Evolutionary conservation across 768 basidiomycete species (phyloP).

Genomic region (Tulasnella sp.): DNA sequence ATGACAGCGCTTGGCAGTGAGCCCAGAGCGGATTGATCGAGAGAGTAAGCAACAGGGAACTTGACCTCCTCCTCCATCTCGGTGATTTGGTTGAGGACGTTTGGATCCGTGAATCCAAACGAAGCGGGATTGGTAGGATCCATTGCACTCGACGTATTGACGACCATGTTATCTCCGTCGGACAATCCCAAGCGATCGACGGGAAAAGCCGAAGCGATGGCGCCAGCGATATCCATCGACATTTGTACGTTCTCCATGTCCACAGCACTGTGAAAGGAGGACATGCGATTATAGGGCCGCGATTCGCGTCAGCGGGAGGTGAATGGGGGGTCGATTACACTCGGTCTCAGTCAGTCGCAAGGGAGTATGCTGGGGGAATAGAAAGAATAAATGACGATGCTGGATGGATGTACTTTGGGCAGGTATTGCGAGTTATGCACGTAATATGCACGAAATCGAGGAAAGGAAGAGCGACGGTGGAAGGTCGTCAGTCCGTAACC

Average conservation of each 20-base stretch:
- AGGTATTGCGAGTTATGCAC: too few species aligned
- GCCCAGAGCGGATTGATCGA: background rate
- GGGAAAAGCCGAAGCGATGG: background rate
- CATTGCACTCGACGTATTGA: background rate
- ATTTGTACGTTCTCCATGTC: slow-evolving; percentile 10
- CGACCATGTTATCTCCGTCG: slow-evolving; percentile 3
- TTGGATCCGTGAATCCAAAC: slow-evolving; percentile 5
- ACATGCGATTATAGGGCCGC: background rate
- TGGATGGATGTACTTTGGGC: too few species aligned
- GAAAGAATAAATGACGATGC: background rate
- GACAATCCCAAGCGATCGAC: background rate
- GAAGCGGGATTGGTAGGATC: slow-evolving; percentile 1
- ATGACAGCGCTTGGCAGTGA: background rate
- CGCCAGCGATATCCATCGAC: background rate
- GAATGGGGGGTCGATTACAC: background rate
- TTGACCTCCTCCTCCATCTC: slow-evolving; percentile 13
- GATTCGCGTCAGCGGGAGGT: background rate
- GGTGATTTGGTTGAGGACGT: background rate
- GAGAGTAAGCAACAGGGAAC: background rate
- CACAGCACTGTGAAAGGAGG: slow-evolving; percentile 7
- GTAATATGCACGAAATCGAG: too few species aligned
- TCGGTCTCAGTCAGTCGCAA: background rate
- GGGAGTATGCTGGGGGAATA: background rate
- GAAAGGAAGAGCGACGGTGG: too few species aligned
- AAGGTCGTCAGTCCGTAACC: too few species aligned